Conservation (phyloP, 495 filamentous ascomycete genomes). For the Xylaria telfairii region DNA sequence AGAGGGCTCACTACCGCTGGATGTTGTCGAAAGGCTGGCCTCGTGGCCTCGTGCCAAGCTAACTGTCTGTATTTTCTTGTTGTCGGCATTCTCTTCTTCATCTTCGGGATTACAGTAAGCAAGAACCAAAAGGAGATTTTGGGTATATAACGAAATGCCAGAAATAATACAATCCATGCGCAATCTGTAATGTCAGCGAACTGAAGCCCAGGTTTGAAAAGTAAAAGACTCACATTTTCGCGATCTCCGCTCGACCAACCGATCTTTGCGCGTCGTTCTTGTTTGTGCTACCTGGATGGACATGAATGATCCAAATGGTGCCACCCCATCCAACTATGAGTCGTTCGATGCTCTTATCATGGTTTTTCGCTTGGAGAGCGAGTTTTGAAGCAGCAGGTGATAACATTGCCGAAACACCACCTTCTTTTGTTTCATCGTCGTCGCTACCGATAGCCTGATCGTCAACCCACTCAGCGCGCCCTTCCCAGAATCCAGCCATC, state of each 20-base stretch:
- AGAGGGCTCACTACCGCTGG: slow-evolving; percentile 58
- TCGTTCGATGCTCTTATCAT: slow-evolving; percentile 67
- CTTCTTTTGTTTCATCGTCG: slow-evolving; percentile 51
- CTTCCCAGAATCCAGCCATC: slow-evolving; percentile 94
- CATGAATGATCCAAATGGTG: slow-evolving; percentile 92
- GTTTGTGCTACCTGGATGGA: slow-evolving; percentile 77
- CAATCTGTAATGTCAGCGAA: slow-evolving; percentile 64
- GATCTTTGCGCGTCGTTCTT: slow-evolving; percentile 74
- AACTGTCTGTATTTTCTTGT: slow-evolving; percentile 29
- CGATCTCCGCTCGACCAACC: slow-evolving; percentile 82
- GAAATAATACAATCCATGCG: slow-evolving; percentile 96
- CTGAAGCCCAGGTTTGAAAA: neutral
- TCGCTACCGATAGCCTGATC: slow-evolving; percentile 69
- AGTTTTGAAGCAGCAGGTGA: slow-evolving; percentile 56
- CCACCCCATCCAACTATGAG: slow-evolving; percentile 93
- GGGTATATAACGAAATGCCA: slow-evolving; percentile 95
- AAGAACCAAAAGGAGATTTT: slow-evolving; percentile 85
- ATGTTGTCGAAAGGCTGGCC: slow-evolving; percentile 45
- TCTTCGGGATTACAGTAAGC: slow-evolving; percentile 79
- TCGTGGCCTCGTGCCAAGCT: slow-evolving; percentile 36
- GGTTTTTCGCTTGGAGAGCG: slow-evolving; percentile 51
- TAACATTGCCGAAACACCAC: slow-evolving; percentile 29
- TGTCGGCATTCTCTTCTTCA: slow-evolving; percentile 55
- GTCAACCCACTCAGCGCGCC: slow-evolving; percentile 89
- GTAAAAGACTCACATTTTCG: slow-evolving; percentile 74